These are phyloP conservation scores for Pulveroboletus ravenelii DNA, from an alignment of 768 basidiomycete species.

Conservation along the genomic window DNA sequence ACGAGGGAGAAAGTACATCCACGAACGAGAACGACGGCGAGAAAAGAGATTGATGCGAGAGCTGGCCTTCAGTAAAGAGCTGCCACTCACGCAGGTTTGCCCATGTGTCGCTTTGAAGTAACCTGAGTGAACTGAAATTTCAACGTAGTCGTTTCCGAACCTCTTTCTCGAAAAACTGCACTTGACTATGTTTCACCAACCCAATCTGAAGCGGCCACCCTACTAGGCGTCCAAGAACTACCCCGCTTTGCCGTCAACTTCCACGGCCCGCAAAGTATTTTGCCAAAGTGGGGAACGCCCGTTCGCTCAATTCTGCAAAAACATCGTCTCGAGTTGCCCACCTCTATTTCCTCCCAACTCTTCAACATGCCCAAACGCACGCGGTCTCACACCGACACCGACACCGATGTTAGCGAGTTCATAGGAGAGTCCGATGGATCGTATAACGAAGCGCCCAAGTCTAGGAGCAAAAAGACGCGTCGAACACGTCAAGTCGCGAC, in stretches of 20 bases:
- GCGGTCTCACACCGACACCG: constrained; percentile 9
- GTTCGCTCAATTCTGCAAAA: not conserved
- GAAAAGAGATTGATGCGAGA: too few species aligned
- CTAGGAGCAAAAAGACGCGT: constrained; percentile 14
- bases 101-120: too few species aligned
- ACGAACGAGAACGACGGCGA: too few species aligned
- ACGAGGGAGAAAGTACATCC: too few species aligned
- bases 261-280: not conserved
- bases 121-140: too few species aligned
- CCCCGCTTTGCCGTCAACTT: not conserved
- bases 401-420: constrained; percentile 13
- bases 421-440: constrained; percentile 21
- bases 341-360: not conserved
- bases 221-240: not conserved
- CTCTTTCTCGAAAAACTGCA: not conserved
- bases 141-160: too few species aligned
- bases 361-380: constrained; percentile 29
- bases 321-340: not conserved
- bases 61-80: too few species aligned
- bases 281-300: too few species aligned
- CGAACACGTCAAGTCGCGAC: constrained; percentile 11
- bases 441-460: constrained; percentile 9
- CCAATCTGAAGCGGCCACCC: not conserved
- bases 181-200: not conserved
- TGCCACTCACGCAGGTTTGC: too few species aligned